Base-by-base conservation (phyloP, 768 basidiomycete genomes). In the Lactarius tabidus region DNA sequence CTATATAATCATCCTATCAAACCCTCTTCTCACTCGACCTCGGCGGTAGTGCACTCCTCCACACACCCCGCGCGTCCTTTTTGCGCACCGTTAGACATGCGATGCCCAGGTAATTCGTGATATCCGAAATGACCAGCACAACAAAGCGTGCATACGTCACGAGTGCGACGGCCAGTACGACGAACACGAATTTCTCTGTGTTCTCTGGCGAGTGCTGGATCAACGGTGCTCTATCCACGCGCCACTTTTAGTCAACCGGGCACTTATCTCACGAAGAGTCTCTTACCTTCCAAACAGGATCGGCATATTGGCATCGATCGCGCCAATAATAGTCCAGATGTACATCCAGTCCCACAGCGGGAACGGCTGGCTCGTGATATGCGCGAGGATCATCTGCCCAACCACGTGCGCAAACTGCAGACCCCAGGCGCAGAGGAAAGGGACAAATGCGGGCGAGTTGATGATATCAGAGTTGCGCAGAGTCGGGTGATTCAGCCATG, bases 401-500 rank as follows among this genome's bases (percentile, higher is more conserved):
- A 97, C 95, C 73, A 95, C 89, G 68, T 92, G 91, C 33, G 90
- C 89, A 69, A 93, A 92, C 75, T 91, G 90, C 59, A 91, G 75
- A n/a, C 95, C 96, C 95, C 95, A 98, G 23, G 91, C 88, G 71
- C 87, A 89, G 20, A 95, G 76, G 79, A 95, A 97, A 3, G 95
- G 93, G 14, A 98, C 77, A 72, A 98, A 88, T 29, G 88, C 81
- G 1, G 86, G 79, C 1, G 90, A 90, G 69, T 89, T 80, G 45
- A 97, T 79, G 74, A 96, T 85, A n/a, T 78, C 79, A 3, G 88
- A 86, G 63, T 85, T 77, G 62, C 81, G 76, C 70, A 79, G 77
- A 23, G 82, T 76, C 10, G 92, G 89, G 33, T 87, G 85, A 23
- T 85, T 80, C 20, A 98, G 81, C 95, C 96, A 99, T 35, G 84